These are phyloP conservation scores for Misopates orontium DNA, from an alignment of 257 asterid genomes.

Conservation along the genomic window DNA sequence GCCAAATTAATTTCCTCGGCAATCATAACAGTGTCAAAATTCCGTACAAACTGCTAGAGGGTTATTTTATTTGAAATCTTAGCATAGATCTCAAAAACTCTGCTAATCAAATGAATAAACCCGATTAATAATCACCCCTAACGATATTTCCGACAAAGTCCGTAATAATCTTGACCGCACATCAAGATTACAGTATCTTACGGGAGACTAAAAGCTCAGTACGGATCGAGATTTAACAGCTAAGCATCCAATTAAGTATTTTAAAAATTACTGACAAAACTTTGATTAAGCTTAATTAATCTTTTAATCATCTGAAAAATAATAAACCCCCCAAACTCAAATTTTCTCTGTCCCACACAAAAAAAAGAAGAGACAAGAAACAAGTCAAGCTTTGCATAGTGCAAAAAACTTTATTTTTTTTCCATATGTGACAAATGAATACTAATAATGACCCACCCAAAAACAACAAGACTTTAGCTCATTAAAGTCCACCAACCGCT, in stretches of 20 bases:
- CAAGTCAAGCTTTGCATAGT: conserved; percentile 38
- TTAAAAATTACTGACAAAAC: neutral
- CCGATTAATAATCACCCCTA: too few species aligned
- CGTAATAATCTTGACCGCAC: too few species aligned
- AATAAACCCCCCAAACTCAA: conserved; percentile 6
- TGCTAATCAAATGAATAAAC: too few species aligned
- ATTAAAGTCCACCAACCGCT: conserved; percentile 19
- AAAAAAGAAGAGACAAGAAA: conserved; percentile 20
- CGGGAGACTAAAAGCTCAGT: conserved; percentile 1
- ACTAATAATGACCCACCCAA: neutral
- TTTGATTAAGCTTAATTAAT: neutral
- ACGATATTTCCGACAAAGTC: too few species aligned
- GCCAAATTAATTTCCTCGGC: too few species aligned
- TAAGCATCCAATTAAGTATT: conserved; percentile 11
- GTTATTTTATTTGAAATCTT: too few species aligned
- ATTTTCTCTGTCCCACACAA: conserved; percentile 1
- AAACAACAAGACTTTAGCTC: conserved; percentile 11
- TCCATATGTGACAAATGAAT: too few species aligned
- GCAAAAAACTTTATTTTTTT: conserved; percentile 23
- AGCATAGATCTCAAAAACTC: too few species aligned
- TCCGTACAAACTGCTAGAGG: too few species aligned
- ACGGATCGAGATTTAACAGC: conserved; percentile 10
- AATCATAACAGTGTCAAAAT: too few species aligned
- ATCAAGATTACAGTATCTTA: neutral
- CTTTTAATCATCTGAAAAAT: neutral